These are phyloP conservation scores for Wickerhamomyces ciferrii DNA, from an alignment of 805 yeast species.

Conservation along the genomic window DNA sequence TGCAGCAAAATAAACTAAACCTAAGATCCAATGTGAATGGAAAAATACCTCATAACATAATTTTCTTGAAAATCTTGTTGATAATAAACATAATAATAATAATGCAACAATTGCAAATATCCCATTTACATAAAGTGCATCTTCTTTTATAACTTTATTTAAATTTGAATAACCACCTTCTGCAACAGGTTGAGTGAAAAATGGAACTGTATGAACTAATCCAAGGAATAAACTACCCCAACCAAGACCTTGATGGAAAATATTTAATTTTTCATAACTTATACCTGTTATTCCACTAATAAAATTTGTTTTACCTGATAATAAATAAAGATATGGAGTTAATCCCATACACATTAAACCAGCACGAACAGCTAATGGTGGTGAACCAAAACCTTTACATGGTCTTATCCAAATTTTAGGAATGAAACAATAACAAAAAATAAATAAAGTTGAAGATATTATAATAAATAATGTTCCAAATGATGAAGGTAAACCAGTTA, in stretches of 20 bases:
- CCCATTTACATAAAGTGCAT: constrained; percentile 31
- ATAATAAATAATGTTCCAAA: constrained; percentile 30
- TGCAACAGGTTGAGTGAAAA: constrained; percentile 33
- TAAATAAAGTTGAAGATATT: constrained; percentile 27
- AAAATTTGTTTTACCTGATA: constrained; percentile 49
- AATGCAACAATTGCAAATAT: constrained; percentile 43
- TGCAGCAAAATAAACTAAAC: constrained; percentile 38
- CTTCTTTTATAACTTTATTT: constrained; percentile 16
- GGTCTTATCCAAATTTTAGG: constrained; percentile 49
- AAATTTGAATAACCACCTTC: constrained; percentile 45
- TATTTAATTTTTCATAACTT: constrained; percentile 49
- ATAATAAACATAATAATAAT: constrained; percentile 35
- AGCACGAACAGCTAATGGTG: constrained; percentile 51
- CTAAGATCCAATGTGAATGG: constrained; percentile 50
- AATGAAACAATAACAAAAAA: constrained; percentile 26
- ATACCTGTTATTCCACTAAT: constrained; percentile 46
- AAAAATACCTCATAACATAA: constrained; percentile 41
- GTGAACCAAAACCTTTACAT: constrained; percentile 51
- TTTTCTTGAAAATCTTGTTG: constrained; percentile 35
- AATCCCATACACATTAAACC: constrained; percentile 46
- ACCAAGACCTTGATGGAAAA: constrained; percentile 36
- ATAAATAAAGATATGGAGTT: constrained; percentile 42
- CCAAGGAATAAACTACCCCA: constrained; percentile 40
- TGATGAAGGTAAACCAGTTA: constrained; percentile 33
- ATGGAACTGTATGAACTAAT: constrained; percentile 47